These are phyloP conservation scores for Microcyclosporella mali DNA, from an alignment of 2,329 filamentous ascomycete genomes.

Conservation along the genomic window DNA sequence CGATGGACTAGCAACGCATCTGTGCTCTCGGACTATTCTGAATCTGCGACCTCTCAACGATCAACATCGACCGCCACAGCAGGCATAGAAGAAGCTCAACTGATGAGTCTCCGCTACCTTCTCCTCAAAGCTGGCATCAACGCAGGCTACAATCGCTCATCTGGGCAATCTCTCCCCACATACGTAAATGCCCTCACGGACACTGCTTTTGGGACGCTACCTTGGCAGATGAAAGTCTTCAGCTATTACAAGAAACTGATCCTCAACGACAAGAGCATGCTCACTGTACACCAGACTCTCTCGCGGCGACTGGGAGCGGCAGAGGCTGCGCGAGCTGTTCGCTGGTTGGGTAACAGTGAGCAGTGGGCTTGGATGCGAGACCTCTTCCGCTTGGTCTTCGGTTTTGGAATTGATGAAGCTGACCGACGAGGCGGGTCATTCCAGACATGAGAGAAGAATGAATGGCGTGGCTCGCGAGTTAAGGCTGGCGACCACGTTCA, in stretches of 20 bases:
- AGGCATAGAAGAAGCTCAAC: conserved; percentile 65
- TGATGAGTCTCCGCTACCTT: conserved; percentile 70
- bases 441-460: conserved; percentile 7
- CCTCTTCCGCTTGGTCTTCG: conserved; percentile 77
- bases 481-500: background rate
- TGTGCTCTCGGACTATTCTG: conserved; percentile 72
- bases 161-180: conserved; percentile 54
- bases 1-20: conserved; percentile 75
- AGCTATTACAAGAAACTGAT: conserved; percentile 77
- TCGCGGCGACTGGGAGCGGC: conserved; percentile 57
- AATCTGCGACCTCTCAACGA: conserved; percentile 52
- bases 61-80: conserved; percentile 68
- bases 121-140: conserved; percentile 81
- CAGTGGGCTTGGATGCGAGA: conserved; percentile 77
- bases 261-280: conserved; percentile 63
- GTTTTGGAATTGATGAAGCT: conserved; percentile 73
- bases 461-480: background rate
- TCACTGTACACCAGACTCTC: conserved; percentile 50
- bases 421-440: conserved; percentile 20
- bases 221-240: conserved; percentile 65
- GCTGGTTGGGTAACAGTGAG: conserved; percentile 64
- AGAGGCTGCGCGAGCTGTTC: conserved; percentile 76
- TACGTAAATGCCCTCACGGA: conserved; percentile 71
- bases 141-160: conserved; percentile 65
- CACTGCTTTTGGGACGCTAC: conserved; percentile 68